Conservation (phyloP, 129 eudicot species). For the Lonicera japonica region DNA sequence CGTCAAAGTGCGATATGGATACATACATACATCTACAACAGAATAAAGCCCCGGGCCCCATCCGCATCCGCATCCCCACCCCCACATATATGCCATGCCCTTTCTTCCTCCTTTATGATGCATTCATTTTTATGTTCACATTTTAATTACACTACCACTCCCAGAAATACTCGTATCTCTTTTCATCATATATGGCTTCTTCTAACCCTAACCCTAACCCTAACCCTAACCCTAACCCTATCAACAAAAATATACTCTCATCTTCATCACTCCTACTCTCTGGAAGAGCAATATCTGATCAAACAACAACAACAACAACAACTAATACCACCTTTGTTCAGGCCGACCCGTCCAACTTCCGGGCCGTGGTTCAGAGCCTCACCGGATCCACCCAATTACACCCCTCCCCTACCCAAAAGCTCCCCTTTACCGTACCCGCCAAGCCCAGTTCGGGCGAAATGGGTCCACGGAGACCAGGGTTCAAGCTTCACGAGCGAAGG, state of each 20-base stretch:
- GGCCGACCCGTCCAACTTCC: slow-evolving; percentile 58
- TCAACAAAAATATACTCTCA: not conserved
- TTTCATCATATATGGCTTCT: slow-evolving; percentile 38
- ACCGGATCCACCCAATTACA: slow-evolving; percentile 36
- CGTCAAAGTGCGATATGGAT: no score
- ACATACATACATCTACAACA: no score
- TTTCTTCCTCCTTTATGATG: no score
- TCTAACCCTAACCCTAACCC: slow-evolving; percentile 3
- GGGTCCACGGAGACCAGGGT: slow-evolving; percentile 33
- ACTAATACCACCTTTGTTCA: slow-evolving; percentile 55
- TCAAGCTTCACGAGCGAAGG: slow-evolving; percentile 73
- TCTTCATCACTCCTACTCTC: not conserved
- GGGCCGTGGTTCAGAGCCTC: slow-evolving; percentile 55
- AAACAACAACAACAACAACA: slow-evolving; percentile 29
- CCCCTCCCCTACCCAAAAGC: slow-evolving; percentile 3
- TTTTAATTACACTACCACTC: not conserved
- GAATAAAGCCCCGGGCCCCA: no score
- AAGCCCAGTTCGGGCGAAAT: slow-evolving; percentile 17
- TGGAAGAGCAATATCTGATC: not conserved
- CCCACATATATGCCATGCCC: no score
- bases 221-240: not conserved
- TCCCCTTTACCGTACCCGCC: slow-evolving; percentile 18
- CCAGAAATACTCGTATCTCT: no score
- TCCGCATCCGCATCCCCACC: no score
- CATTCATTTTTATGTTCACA: no score